phyloP scores from a whole-genome alignment of 108 stramenopile species.

The Skeletonema costatum region DNA sequence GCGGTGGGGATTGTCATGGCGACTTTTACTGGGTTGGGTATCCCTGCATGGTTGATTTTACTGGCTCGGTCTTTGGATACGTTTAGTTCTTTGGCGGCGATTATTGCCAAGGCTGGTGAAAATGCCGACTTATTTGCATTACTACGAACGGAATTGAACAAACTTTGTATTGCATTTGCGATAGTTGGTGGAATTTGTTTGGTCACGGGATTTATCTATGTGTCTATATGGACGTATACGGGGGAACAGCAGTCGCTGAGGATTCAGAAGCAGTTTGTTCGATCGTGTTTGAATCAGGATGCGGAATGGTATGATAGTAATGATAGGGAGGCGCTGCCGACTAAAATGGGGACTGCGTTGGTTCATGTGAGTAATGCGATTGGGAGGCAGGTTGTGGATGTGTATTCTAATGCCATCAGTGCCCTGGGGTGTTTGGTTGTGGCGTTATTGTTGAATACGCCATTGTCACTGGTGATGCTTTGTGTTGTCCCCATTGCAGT shows the following conservation, averaged over 20 bases:
- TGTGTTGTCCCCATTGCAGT: slow-evolving; percentile 33
- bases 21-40: slow-evolving; percentile 40
- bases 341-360: slow-evolving; percentile 41
- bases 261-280: slow-evolving; percentile 41
- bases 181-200: slow-evolving; percentile 25
- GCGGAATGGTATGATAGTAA: slow-evolving; percentile 49
- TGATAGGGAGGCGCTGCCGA: slow-evolving; percentile 37
- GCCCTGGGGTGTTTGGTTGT: slow-evolving; percentile 36
- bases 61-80: slow-evolving; percentile 43
- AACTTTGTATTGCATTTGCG: slow-evolving; percentile 37
- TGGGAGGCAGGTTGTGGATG: slow-evolving; percentile 43
- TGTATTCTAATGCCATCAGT: slow-evolving; percentile 33
- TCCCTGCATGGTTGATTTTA: slow-evolving; percentile 49
- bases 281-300: slow-evolving; percentile 43
- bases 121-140: slow-evolving; percentile 7
- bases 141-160: slow-evolving; percentile 24
- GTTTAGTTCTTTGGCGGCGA: slow-evolving; percentile 27
- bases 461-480: slow-evolving; percentile 39
- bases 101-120: slow-evolving; percentile 9
- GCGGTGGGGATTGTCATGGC: slow-evolving; percentile 30
- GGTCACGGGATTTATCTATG: slow-evolving; percentile 36
- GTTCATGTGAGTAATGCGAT: slow-evolving; percentile 41
- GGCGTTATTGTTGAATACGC: slow-evolving; percentile 33
- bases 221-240: slow-evolving; percentile 47
- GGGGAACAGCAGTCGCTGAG: slow-evolving; percentile 44